A percentile compares a stretch with the other conserved stretches of the same genome.
phyloP scores from a whole-genome alignment of 129 eudicot species.

The Chrysanthemum makinoi region DNA sequence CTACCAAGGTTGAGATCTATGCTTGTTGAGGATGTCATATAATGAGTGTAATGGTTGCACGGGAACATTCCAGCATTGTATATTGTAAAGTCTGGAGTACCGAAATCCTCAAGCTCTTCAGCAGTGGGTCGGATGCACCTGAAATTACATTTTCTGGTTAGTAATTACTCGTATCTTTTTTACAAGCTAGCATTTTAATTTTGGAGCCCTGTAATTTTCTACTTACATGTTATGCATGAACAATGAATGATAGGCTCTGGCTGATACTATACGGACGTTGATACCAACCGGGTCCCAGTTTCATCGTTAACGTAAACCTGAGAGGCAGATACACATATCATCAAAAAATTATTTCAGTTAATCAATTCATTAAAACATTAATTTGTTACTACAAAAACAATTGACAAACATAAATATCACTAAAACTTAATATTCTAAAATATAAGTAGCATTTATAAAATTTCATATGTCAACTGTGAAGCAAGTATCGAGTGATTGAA shows the following conservation, averaged over 20 bases:
- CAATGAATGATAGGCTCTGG: slow-evolving; percentile 96
- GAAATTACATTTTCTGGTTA: slow-evolving; percentile 30
- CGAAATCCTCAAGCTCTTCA: slow-evolving; percentile 97
- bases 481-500: too few relatives aligned
- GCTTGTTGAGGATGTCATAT: slow-evolving; percentile 99
- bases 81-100: slow-evolving; percentile 98
- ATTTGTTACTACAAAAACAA: too few relatives aligned
- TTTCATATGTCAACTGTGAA: too few relatives aligned
- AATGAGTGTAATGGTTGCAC: slow-evolving; percentile 96
- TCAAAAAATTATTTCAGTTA: too few relatives aligned
- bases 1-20: slow-evolving; percentile 89
- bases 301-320: slow-evolving; percentile 94
- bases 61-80: slow-evolving; percentile 99
- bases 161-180: neutral
- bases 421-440: too few relatives aligned
- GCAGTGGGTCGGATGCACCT: slow-evolving; percentile 99
- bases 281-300: slow-evolving; percentile 95
- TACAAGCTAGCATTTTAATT: too few relatives aligned
- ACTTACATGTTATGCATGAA: slow-evolving; percentile 95
- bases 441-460: too few relatives aligned
- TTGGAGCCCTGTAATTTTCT: too few relatives aligned
- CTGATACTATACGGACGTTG: slow-evolving; percentile 96
- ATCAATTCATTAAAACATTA: too few relatives aligned
- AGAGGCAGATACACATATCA: slow-evolving; percentile 7
- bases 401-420: too few relatives aligned